A percentile compares a stretch with the other conserved stretches of the same genome.
These are phyloP conservation scores for Escovopsis weberi DNA, from an alignment of 2,329 filamentous ascomycete species.

Conservation along the genomic window DNA sequence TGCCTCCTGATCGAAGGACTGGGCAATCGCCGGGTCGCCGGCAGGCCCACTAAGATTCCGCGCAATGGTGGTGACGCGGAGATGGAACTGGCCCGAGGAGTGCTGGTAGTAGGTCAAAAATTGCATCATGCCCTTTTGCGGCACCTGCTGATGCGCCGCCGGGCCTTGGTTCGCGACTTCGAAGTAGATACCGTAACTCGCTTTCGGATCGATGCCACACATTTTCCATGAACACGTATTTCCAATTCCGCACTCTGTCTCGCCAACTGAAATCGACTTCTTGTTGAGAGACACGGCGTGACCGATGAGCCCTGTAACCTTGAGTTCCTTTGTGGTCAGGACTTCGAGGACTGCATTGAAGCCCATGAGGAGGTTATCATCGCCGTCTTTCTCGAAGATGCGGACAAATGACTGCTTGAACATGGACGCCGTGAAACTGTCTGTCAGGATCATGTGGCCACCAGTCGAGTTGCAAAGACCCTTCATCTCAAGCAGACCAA, in stretches of 20 bases:
- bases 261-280: slow-evolving; percentile 90
- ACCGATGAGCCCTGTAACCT: slow-evolving; percentile 93
- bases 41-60: slow-evolving; percentile 84
- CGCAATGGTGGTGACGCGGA: slow-evolving; percentile 87
- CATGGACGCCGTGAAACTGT: slow-evolving; percentile 97
- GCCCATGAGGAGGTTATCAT: slow-evolving; percentile 92
- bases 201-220: slow-evolving; percentile 89
- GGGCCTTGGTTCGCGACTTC: slow-evolving; percentile 93
- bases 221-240: slow-evolving; percentile 99
- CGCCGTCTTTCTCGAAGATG: slow-evolving; percentile 90
- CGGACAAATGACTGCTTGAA: slow-evolving; percentile 98
- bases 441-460: slow-evolving; percentile 94
- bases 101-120: slow-evolving; percentile 99
- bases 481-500: slow-evolving; percentile 96
- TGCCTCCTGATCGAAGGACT: slow-evolving; percentile 96
- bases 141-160: slow-evolving; percentile 69
- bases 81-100: slow-evolving; percentile 87
- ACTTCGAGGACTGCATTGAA: slow-evolving; percentile 97
- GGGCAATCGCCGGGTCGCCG: slow-evolving; percentile 85
- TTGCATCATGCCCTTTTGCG: slow-evolving; percentile 91
- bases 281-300: slow-evolving; percentile 96
- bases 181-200: slow-evolving; percentile 94
- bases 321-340: slow-evolving; percentile 92
- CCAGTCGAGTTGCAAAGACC: slow-evolving; percentile 90
- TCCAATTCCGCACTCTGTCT: slow-evolving; percentile 95